phyloP scores from a whole-genome alignment of 441 rosid genomes.

The Arabidopsis lyrata region DNA sequence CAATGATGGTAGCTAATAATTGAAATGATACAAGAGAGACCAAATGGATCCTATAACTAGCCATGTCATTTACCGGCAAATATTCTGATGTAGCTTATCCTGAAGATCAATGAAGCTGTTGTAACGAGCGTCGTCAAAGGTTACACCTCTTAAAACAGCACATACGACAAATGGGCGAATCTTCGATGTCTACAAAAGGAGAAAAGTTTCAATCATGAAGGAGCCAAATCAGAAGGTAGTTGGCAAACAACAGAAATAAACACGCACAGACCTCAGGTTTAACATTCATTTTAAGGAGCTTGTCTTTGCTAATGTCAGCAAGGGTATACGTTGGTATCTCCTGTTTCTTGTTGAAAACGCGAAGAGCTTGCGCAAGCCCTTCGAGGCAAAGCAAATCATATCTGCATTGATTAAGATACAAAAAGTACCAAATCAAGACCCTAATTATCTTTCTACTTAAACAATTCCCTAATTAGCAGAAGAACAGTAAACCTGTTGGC shows the following conservation, averaged over 20 bases:
- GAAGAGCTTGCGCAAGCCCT: conserved; percentile 94
- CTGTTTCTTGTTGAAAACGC: conserved; percentile 74
- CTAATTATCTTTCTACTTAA: not conserved
- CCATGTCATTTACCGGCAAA: conserved; percentile 69
- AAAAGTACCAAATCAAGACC: not conserved
- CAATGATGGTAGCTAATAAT: not conserved
- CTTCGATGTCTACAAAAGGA: conserved; percentile 62
- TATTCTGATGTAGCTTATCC: conserved; percentile 97
- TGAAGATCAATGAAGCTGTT: conserved; percentile 98
- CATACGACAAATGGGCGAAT: conserved; percentile 82
- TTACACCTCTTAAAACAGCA: conserved; percentile 82
- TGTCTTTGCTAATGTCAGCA: conserved; percentile 53
- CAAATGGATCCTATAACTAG: not conserved
- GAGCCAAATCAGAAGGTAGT: conserved; percentile 7
- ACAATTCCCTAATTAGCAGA: too few species aligned
- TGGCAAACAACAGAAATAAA: too few species aligned
- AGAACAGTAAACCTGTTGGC: conserved; percentile 69
- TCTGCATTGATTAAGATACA: conserved; percentile 49
- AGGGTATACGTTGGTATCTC: conserved; percentile 63
- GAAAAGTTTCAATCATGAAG: conserved; percentile 14
- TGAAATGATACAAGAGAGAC: not conserved
- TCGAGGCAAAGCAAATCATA: conserved; percentile 97
- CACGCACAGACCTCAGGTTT: conserved; percentile 58
- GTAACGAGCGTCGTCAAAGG: conserved; percentile 86
- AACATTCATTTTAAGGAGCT: conserved; percentile 76